Percentiles rank a stretch among this genome's conserved stretches.
phyloP scores from a whole-genome alignment of 805 yeast genomes.

The Hanseniaspora pseudoguilliermondii region DNA sequence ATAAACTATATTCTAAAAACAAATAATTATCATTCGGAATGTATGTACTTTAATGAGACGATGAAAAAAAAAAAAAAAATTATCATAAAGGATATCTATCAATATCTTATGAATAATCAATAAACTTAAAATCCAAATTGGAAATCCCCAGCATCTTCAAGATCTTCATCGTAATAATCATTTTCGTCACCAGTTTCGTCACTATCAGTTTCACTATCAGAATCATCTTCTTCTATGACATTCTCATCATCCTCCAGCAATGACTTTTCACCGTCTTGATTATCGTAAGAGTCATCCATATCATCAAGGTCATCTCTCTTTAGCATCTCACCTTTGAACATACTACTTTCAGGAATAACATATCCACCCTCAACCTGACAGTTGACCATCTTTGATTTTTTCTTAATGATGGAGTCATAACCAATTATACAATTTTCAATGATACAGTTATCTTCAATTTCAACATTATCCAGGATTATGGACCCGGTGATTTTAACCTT shows the following conservation, averaged over 20 bases:
- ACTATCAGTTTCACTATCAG: conserved; percentile 11
- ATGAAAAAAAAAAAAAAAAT: neutral
- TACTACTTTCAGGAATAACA: conserved; percentile 44
- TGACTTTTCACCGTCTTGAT: neutral
- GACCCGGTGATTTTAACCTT: conserved; percentile 83
- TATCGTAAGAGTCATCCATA: conserved; percentile 23
- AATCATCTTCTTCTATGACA: conserved; percentile 4
- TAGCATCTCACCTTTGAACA: conserved; percentile 47
- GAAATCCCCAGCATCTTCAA: conserved; percentile 21
- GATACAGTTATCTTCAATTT: conserved; percentile 61
- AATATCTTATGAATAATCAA: neutral
- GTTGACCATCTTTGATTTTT: conserved; percentile 54
- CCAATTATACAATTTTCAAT: conserved; percentile 84
- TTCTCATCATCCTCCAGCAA: conserved; percentile 15
- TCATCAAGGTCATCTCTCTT: conserved; percentile 26
- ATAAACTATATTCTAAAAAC: neutral
- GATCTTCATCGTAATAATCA: conserved; percentile 27
- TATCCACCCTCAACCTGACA: conserved; percentile 80
- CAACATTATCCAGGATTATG: conserved; percentile 57
- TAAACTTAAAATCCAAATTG: conserved; percentile 17
- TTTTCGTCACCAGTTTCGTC: conserved; percentile 22
- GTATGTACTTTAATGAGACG: neutral
- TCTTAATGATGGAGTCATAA: conserved; percentile 44
- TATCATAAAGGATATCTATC: neutral
- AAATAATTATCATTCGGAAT: neutral